Base-by-base conservation (phyloP, 306 rosid species). In the Lupinus albus region DNA sequence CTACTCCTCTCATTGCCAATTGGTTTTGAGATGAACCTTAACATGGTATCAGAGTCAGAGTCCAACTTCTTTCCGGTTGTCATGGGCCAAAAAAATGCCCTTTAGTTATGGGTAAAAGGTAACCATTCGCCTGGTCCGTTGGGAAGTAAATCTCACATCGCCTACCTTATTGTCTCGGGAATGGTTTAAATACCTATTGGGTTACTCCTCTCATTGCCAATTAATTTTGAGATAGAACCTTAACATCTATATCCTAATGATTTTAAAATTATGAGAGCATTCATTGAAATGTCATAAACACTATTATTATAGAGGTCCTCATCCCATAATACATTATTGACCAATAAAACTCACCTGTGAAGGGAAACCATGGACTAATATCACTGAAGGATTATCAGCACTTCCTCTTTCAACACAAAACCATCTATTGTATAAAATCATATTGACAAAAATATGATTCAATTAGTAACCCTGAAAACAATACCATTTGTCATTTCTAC, bases 361-460 rank as follows among this genome's bases (percentile, higher is more conserved):
- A 77, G 97, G 97, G 64, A 91, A 87, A 80, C 97, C 97, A 18
- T 91, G 97, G 76, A 91, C 72, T 59, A 91, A 62, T 83, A 91
- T 68, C 78, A 91, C 91, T 41, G 91, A 18, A 67, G 91, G 91
- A 63, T 85, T 88, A 77, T 77, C 94, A 70, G 80, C 83, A 56
- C 83, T 88, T 80, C 96, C 97, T 4, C 82, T 57, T 77, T 91
- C 89, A 71, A 91, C 90, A 85, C 89, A 88, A 70, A 91, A 91
- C 97, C 97, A 88, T 87, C 97, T 88, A 91, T 82, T 53, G 76
- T 69, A 80, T 83, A 84, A 86, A 90, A 81, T 70, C 84, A 84
- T 67, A 73, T 42, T 80, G 13, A 78, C 21, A 80, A 73, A 73
- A 87, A 78, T 73, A 73, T 52, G 47, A 68, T 76, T 85, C 68